Evolutionary conservation across 2,329 filamentous ascomycete genomes (phyloP), one percentile per base, ranked within the genome.

Genomic region (Mycocentrospora acerina): DNA sequence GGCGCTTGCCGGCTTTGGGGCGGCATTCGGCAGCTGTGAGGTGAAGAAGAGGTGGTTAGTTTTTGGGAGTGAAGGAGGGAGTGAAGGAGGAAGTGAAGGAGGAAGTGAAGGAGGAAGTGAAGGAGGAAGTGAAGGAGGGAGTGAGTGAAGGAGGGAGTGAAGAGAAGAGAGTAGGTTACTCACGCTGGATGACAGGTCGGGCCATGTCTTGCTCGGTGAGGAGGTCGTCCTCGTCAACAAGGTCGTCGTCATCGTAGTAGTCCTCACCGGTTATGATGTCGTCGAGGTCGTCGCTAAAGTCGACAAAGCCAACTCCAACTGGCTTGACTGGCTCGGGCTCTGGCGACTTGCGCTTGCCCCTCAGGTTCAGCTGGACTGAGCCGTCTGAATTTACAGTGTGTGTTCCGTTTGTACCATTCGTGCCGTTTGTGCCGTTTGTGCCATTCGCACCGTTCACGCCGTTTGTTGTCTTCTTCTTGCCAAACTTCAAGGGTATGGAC

Each of bases 221-320:
- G 22, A 98, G 75, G 8, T 82, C 83, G 59, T 96, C 86, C 67
- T 97, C 93, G 61, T 97, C 90, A 53, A 98, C 93, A 37, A 95
- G 71, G 38, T 94, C 90, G 49, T 94, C 89, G 9, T 22, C 19
- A 44, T 79, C 78, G n/a, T n/a, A n/a, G n/a, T n/a, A n/a, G 55
- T 90, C 86, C 44, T 79, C 78, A 36, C 76, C 76, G 24, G 66
- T 72, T 41, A 71, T 79, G 60, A 70, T 58, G 42, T 71, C 69
- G 46, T 74, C 75, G 40, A 84, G 74, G 49, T 88, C 82, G 51
- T 85, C 80, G 49, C 75, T 77, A 45, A 83, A 79, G 57, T 86
- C 82, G 25, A 87, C 79, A 51, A 67, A 67, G 37, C 64, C 64
- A n/a, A 66, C 62, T 9, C 61, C 63, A 1, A 35, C 32, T 10